These are phyloP conservation scores for Pleurotus pulmonarius DNA, from an alignment of 768 basidiomycete species.

Conservation along the genomic window DNA sequence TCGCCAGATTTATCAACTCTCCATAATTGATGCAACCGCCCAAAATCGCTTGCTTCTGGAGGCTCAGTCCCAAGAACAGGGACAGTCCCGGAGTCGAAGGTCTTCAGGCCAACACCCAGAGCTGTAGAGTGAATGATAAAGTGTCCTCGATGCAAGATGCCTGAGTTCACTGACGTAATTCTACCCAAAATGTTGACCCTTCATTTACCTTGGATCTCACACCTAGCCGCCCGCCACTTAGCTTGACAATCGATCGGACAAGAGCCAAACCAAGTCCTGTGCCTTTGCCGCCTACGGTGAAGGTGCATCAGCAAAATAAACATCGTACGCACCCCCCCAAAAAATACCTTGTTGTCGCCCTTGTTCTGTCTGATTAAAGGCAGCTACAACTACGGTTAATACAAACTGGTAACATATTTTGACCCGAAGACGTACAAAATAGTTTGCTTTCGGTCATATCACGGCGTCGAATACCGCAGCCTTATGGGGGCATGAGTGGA, in stretches of 20 bases:
- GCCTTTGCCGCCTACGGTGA: conserved; percentile 50
- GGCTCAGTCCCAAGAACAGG: conserved; percentile 12
- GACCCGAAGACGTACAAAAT: conserved; percentile 48
- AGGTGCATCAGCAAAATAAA: conserved; percentile 8
- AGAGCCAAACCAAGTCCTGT: conserved; percentile 75
- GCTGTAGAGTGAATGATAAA: conserved; percentile 27
- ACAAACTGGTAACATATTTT: conserved; percentile 4
- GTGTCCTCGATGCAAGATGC: conserved; percentile 9
- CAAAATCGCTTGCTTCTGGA: conserved; percentile 21
- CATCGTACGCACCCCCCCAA: neutral
- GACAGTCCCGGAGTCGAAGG: conserved; percentile 3
- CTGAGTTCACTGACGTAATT: conserved; percentile 44
- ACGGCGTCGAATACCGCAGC: conserved; percentile 40
- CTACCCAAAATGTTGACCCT: conserved; percentile 90
- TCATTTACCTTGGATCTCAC: conserved; percentile 57
- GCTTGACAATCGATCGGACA: conserved; percentile 74
- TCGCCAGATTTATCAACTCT: neutral
- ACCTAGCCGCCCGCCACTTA: conserved; percentile 72
- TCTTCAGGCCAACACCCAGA: conserved; percentile 67
- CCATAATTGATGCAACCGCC: neutral
- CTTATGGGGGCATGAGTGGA: neutral
- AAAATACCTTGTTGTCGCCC: conserved; percentile 59
- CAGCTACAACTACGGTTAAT: conserved; percentile 35
- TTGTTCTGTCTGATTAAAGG: conserved; percentile 77
- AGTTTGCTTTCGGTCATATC: conserved; percentile 72